Evolutionary conservation across 2,329 filamentous ascomycete species (phyloP), one percentile per base, ranked within the genome.

Genomic region (Tympanopsis confertula): DNA sequence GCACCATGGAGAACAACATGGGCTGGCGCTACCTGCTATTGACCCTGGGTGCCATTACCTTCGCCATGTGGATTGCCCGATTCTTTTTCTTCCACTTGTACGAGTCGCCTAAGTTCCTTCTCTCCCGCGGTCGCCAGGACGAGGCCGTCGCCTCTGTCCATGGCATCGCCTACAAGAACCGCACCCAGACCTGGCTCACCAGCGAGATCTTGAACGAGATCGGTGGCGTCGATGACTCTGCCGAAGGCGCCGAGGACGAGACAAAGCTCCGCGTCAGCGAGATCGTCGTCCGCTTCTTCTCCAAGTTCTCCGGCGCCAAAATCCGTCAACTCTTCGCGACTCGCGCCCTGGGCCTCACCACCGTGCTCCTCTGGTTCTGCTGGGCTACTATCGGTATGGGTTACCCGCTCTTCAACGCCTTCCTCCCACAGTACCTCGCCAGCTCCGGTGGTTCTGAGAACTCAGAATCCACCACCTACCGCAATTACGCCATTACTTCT

Each of bases 361-460:
- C 57, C 1, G 43, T 47, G 0, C 47, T 66, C 4, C 59, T 55
- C 1, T 65, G 62, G 42, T 43, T 58, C 3, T 55, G 64, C 30
- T 66, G 63, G 63, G 42, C 64, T 3, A 64, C 58, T 0, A 61
- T 66, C 20, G 63, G 62, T n/a, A 56, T 67, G 17, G 62, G 59
- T 2, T 66, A 66, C 43, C 63, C 63, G 4, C 52, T 68, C 0
- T 67, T 63, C 46, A 64, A 64, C 45, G 59, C 58, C 33, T 67
- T 66, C 38, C 58, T 67, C 36, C 61, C 63, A 1, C 63, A 59
- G 0, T 68, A 67, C 39, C 54, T 66, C 5, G 55, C 56, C 14
- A 61, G 53, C 5, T 10, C 24, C 24, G 24, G 24, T n/a, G 24
- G 24, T n/a, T 28, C 24, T n/a, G 7, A 10, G 10, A 15, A 10